Evolutionary conservation across 352 stramenopile species (phyloP).

Genomic region (Globisporangium ultimum): DNA sequence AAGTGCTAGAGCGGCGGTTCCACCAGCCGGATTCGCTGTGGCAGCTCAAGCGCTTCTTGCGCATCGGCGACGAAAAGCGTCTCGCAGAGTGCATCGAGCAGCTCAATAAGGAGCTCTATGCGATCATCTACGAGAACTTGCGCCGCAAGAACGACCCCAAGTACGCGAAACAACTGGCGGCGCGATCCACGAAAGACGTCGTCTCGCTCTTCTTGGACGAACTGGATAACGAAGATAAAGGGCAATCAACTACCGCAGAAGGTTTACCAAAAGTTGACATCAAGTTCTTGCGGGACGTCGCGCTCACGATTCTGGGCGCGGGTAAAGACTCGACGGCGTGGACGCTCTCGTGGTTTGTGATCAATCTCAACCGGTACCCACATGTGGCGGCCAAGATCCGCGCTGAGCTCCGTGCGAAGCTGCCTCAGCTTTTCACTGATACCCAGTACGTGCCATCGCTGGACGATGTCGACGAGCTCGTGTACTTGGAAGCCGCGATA

Average conservation of each 20-base stretch:
- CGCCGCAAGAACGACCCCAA: constrained; percentile 21
- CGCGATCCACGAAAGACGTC: constrained; percentile 27
- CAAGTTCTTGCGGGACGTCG: constrained; percentile 59
- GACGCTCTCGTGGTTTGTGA: constrained; percentile 79
- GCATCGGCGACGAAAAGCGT: constrained; percentile 34
- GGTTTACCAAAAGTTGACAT: background rate
- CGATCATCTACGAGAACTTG: constrained; percentile 45
- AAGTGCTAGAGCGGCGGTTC: constrained; percentile 41
- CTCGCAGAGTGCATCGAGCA: constrained; percentile 25
- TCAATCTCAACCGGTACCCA: constrained; percentile 60
- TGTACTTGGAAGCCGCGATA: constrained; percentile 45
- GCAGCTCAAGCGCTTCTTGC: constrained; percentile 50
- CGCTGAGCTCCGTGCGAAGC: constrained; percentile 37
- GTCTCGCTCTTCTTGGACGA: constrained; percentile 42
- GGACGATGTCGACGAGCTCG: constrained; percentile 40
- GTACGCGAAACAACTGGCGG: constrained; percentile 8
- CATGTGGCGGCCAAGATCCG: constrained; percentile 43
- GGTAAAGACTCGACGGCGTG: constrained; percentile 73
- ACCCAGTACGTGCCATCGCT: constrained; percentile 23
- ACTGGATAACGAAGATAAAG: background rate
- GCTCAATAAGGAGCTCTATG: constrained; percentile 38
- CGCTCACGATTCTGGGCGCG: constrained; percentile 66
- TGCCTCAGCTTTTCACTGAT: constrained; percentile 23
- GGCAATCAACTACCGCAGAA: background rate
- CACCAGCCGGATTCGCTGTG: constrained; percentile 43